Evolutionary conservation across 768 basidiomycete genomes (phyloP).

Genomic region (Mycena galopus): DNA sequence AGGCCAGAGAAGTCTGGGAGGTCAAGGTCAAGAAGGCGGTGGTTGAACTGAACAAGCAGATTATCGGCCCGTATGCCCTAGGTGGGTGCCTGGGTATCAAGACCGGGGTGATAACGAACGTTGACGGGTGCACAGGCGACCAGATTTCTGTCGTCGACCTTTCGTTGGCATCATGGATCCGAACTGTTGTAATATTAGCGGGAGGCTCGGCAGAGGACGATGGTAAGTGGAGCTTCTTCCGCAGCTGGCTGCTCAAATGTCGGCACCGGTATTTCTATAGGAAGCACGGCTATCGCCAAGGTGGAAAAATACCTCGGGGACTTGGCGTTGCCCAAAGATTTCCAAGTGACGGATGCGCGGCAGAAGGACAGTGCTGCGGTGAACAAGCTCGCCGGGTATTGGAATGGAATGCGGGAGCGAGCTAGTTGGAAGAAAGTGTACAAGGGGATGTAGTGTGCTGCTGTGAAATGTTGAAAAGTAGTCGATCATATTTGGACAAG

Average conservation of each 20-base stretch:
- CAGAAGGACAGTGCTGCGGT: constrained; percentile 49
- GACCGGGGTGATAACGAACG: neutral
- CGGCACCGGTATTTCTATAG: too few species aligned
- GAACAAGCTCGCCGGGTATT: constrained; percentile 76
- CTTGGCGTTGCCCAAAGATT: constrained; percentile 59
- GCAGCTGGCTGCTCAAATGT: too few species aligned
- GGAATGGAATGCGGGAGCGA: constrained; percentile 75
- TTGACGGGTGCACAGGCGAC: constrained; percentile 65
- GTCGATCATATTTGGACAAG: neutral
- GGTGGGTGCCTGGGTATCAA: constrained; percentile 57
- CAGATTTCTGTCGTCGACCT: constrained; percentile 87
- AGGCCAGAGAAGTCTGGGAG: constrained; percentile 68
- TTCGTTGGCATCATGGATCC: constrained; percentile 84
- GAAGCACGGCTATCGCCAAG: constrained; percentile 62
- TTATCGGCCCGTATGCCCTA: constrained; percentile 73
- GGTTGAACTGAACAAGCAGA: constrained; percentile 63
- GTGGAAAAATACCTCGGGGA: constrained; percentile 66
- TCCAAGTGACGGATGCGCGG: constrained; percentile 47
- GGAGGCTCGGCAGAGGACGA: constrained; percentile 66
- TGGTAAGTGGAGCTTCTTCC: too few species aligned
- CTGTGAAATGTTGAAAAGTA: neutral
- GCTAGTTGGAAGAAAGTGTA: constrained; percentile 78
- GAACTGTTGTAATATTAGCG: constrained; percentile 67
- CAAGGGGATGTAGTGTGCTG: neutral
- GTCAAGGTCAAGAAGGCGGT: constrained; percentile 60